A percentile compares a stretch with the other conserved stretches of the same genome.
Conservation (phyloP, 2,329 filamentous ascomycete species). For the Escovopsis sp. region DNA sequence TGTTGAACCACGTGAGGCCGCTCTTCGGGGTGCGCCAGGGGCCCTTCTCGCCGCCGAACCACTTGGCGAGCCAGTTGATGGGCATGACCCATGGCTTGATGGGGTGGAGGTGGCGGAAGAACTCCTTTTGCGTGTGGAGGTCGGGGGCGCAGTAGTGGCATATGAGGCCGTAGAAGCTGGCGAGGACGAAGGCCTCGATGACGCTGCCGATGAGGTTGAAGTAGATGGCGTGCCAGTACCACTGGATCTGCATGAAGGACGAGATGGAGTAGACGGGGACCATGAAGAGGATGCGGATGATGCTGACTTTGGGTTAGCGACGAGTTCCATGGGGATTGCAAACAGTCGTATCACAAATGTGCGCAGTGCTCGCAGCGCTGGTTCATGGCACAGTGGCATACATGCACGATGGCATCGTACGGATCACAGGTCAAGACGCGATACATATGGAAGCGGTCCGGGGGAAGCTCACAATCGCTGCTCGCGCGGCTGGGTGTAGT, state of each 20-base stretch:
- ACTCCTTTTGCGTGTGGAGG: constrained; percentile 67
- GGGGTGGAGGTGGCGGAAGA: constrained; percentile 54
- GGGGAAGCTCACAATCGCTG: constrained; percentile 40
- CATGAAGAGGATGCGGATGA: constrained; percentile 82
- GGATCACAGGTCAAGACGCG: too few relatives aligned
- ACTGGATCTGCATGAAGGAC: constrained; percentile 57
- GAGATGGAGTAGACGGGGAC: constrained; percentile 66
- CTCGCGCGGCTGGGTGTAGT: constrained; percentile 45
- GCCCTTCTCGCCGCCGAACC: constrained; percentile 53
- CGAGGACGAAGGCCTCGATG: constrained; percentile 80
- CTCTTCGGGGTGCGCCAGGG: constrained; percentile 60
- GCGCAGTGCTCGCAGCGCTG: too few relatives aligned
- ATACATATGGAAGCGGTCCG: neutral
- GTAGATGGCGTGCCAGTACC: constrained; percentile 66
- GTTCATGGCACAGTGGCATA: too few relatives aligned
- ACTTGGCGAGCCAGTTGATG: constrained; percentile 52
- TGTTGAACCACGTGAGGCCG: constrained; percentile 82
- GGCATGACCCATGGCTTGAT: constrained; percentile 62
- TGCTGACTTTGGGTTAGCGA: constrained; percentile 28
- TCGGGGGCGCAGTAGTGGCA: constrained; percentile 68
- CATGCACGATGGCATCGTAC: too few relatives aligned
- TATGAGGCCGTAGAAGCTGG: constrained; percentile 70
- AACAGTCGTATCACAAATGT: too few relatives aligned
- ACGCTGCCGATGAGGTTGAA: constrained; percentile 69
- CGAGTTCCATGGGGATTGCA: too few relatives aligned